These are phyloP conservation scores for Paraleonurus japonicus DNA, from an alignment of 257 asterid species.

Conservation along the genomic window DNA sequence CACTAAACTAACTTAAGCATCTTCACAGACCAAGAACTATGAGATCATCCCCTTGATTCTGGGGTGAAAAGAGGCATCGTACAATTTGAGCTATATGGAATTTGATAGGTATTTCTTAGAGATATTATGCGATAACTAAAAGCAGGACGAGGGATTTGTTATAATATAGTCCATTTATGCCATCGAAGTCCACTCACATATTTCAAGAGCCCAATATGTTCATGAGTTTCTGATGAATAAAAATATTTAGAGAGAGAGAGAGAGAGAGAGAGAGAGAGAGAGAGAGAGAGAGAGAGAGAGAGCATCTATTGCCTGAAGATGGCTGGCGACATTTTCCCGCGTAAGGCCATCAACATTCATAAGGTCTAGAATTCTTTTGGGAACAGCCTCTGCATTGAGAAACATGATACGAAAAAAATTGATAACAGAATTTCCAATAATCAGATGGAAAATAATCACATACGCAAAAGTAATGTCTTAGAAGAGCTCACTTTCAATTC, in stretches of 20 bases:
- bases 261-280: slow-evolving; percentile 21
- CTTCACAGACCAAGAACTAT: too few relatives aligned
- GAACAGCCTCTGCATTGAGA: slow-evolving; percentile 75
- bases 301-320: slow-evolving; percentile 83
- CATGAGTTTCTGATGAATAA: background rate
- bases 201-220: slow-evolving; percentile 13
- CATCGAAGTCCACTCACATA: background rate
- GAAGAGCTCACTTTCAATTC: slow-evolving; percentile 70
- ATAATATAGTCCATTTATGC: background rate
- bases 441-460: background rate
- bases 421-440: slow-evolving; percentile 7
- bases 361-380: slow-evolving; percentile 83
- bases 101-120: background rate
- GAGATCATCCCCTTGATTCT: too few relatives aligned
- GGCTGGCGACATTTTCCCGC: slow-evolving; percentile 93
- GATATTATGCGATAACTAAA: background rate
- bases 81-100: too few relatives aligned
- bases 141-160: background rate
- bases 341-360: slow-evolving; percentile 88
- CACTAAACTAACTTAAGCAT: too few relatives aligned
- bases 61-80: too few relatives aligned
- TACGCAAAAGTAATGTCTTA: background rate
- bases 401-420: background rate
- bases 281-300: slow-evolving; percentile 22
- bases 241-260: slow-evolving; percentile 8